Conservation (phyloP, 306 rosid genomes). For the Casuarina cunninghamiana region DNA sequence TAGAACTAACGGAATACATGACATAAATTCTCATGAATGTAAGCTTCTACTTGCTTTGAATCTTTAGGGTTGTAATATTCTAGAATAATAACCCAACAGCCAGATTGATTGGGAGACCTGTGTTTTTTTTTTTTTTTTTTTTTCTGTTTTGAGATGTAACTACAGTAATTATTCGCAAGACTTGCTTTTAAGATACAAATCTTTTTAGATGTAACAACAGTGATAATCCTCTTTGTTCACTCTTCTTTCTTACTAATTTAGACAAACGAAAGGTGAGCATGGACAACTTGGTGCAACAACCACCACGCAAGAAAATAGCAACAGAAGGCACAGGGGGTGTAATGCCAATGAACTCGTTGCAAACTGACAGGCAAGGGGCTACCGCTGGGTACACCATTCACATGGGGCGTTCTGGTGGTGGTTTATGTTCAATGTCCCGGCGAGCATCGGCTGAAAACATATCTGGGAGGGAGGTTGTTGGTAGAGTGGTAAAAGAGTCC, state of each 20-base stretch:
- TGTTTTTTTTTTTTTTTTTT: not conserved
- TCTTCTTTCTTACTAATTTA: constrained; percentile 27
- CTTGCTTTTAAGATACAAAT: not conserved
- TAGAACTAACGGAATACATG: not conserved
- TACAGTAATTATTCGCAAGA: not conserved
- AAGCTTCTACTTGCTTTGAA: not conserved
- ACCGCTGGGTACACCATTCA: constrained; percentile 49
- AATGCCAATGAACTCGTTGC: constrained; percentile 74
- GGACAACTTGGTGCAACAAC: constrained; percentile 70
- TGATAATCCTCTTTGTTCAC: not conserved
- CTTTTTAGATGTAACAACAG: not conserved
- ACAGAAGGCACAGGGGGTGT: constrained; percentile 54
- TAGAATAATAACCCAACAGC: not conserved
- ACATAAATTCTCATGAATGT: no score
- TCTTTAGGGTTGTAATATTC: not conserved
- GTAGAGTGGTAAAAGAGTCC: constrained; percentile 45
- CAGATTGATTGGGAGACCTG: not conserved
- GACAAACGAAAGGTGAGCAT: constrained; percentile 81
- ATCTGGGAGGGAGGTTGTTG: constrained; percentile 47
- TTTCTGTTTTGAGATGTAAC: not conserved
- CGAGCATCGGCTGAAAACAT: constrained; percentile 45
- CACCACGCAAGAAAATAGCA: constrained; percentile 66
- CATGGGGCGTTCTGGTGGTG: constrained; percentile 40
- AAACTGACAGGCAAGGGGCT: constrained; percentile 66
- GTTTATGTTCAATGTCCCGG: constrained; percentile 40